These are phyloP conservation scores for Trapa bicornis DNA, from an alignment of 345 rosid species.

Conservation along the genomic window DNA sequence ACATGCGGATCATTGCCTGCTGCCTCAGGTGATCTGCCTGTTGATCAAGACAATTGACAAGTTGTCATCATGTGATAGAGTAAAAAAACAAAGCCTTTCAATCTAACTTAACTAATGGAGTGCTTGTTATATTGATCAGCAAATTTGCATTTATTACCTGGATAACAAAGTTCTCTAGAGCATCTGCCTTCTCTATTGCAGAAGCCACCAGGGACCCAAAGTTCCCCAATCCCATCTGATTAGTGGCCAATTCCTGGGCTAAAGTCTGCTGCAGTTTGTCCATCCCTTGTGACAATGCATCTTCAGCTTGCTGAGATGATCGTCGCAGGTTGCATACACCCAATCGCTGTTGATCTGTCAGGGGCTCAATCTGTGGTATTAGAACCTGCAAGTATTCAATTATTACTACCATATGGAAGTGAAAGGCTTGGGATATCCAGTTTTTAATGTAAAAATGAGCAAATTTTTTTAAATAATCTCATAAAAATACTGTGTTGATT, in stretches of 20 bases:
- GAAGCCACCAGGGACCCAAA: constrained; percentile 36
- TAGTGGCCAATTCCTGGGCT: constrained; percentile 25
- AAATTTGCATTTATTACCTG: constrained; percentile 41
- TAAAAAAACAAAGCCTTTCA: background rate
- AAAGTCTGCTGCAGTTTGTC: constrained; percentile 50
- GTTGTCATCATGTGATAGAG: background rate
- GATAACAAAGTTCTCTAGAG: constrained; percentile 61
- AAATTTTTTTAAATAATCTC: no score
- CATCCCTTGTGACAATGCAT: constrained; percentile 63
- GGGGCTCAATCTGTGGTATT: constrained; percentile 49
- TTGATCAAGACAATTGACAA: constrained; percentile 3
- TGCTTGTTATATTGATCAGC: no score
- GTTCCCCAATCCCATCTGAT: constrained; percentile 21
- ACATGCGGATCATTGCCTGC: constrained; percentile 68
- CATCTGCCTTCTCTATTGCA: constrained; percentile 54
- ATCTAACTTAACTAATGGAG: no score
- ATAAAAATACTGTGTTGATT: no score
- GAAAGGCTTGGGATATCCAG: no score
- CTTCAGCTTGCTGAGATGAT: constrained; percentile 87
- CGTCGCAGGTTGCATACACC: constrained; percentile 48
- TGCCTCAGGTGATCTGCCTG: constrained; percentile 87
- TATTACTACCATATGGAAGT: background rate
- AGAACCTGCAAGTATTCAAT: constrained; percentile 35
- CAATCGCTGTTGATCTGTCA: constrained; percentile 55
- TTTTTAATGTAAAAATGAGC: no score